A percentile compares a stretch with the other conserved stretches of the same genome.
phyloP scores from a whole-genome alignment of 2,329 filamentous ascomycete species.

The Pseudopyrenochaeta lycopersici region DNA sequence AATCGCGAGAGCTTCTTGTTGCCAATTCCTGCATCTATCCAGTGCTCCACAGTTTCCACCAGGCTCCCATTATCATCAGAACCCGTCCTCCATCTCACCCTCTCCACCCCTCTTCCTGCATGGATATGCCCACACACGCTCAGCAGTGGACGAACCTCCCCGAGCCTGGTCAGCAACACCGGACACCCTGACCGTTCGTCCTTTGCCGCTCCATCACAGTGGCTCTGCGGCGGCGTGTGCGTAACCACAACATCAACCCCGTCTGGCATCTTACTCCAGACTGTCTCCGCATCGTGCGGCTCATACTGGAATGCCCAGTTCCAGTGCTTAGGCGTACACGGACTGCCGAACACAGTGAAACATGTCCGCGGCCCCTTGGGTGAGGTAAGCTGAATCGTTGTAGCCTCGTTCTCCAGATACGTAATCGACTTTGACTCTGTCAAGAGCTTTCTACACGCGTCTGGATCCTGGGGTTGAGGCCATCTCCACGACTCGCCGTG shows the following conservation, averaged over 20 bases:
- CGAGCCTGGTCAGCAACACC: slow-evolving; percentile 65
- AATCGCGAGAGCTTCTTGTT: slow-evolving; percentile 71
- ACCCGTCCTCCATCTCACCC: slow-evolving; percentile 64
- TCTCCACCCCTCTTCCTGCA: slow-evolving; percentile 69
- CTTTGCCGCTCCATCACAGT: slow-evolving; percentile 61
- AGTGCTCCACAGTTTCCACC: slow-evolving; percentile 57
- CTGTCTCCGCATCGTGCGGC: slow-evolving; percentile 46
- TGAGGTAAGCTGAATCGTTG: slow-evolving; percentile 63
- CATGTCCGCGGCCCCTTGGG: slow-evolving; percentile 65
- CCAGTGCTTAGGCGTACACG: slow-evolving; percentile 65
- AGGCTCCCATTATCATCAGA: slow-evolving; percentile 40
- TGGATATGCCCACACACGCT: slow-evolving; percentile 79
- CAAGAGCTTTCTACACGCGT: slow-evolving; percentile 65
- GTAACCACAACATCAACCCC: slow-evolving; percentile 74
- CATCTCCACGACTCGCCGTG: slow-evolving; percentile 66
- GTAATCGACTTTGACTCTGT: slow-evolving; percentile 62
- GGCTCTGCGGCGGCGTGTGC: slow-evolving; percentile 71
- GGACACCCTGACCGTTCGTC: slow-evolving; percentile 64
- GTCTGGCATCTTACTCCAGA: slow-evolving; percentile 71
- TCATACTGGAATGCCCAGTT: slow-evolving; percentile 75
- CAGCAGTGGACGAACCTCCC: slow-evolving; percentile 69
- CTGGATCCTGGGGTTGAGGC: slow-evolving; percentile 62
- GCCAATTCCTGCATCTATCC: slow-evolving; percentile 67
- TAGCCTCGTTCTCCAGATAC: slow-evolving; percentile 70
- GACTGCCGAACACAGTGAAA: slow-evolving; percentile 77